Evolutionary conservation across 306 rosid species (phyloP).

Genomic region (Amphicarpaea edgeworthii): DNA sequence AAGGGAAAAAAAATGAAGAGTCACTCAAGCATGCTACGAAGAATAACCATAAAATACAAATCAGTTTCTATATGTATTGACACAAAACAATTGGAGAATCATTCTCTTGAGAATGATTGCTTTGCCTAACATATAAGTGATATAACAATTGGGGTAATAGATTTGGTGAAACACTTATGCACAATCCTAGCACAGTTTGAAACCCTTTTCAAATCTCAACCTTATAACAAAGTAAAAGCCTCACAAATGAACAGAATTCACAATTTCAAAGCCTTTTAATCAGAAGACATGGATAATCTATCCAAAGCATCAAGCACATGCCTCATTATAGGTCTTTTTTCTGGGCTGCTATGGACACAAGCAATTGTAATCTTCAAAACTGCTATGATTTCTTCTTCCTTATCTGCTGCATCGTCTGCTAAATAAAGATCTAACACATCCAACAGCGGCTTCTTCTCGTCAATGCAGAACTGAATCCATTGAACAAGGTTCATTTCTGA

Average conservation of each 20-base stretch:
- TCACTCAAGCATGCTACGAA: slow-evolving; percentile 35
- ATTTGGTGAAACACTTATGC: slow-evolving; percentile 26
- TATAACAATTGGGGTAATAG: slow-evolving; percentile 15
- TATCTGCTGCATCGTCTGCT: slow-evolving; percentile 60
- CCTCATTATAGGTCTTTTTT: slow-evolving; percentile 72
- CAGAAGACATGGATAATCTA: slow-evolving; percentile 55
- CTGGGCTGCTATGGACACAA: slow-evolving; percentile 71
- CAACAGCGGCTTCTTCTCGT: slow-evolving; percentile 76
- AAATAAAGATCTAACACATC: slow-evolving; percentile 70
- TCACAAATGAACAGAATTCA: slow-evolving; percentile 42
- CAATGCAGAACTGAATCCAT: slow-evolving; percentile 80
- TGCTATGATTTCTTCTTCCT: slow-evolving; percentile 69
- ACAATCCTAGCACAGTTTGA: slow-evolving; percentile 31
- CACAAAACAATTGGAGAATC: slow-evolving; percentile 12
- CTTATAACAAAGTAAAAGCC: slow-evolving; percentile 25
- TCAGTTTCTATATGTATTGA: slow-evolving; percentile 21
- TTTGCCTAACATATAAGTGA: slow-evolving; percentile 19
- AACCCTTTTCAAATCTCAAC: slow-evolving; percentile 18
- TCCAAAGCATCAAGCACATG: slow-evolving; percentile 67
- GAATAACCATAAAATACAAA: slow-evolving; percentile 42
- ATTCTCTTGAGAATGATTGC: neutral
- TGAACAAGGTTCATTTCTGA: slow-evolving; percentile 81
- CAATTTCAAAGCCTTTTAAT: slow-evolving; percentile 41
- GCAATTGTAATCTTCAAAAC: slow-evolving; percentile 81
- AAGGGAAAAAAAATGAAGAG: slow-evolving; percentile 4